A percentile compares a stretch with the other conserved stretches of the same genome.
phyloP scores from a whole-genome alignment of 208 protist genomes.

The Borovskyia barvae region DNA sequence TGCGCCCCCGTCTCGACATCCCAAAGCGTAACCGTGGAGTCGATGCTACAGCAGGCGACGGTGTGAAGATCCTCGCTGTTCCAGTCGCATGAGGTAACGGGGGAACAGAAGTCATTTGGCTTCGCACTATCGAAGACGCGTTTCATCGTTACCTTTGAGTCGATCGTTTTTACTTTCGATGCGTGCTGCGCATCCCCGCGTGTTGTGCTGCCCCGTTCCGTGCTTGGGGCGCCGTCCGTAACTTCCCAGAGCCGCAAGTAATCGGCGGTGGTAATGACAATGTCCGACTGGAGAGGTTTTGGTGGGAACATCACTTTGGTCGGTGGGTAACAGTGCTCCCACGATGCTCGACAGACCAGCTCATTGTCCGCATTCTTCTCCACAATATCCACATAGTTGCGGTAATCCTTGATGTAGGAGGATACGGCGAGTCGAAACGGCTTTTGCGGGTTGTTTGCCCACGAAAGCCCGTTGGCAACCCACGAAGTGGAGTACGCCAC shows the following conservation, averaged over 20 bases:
- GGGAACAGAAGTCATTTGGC: conserved; percentile 97
- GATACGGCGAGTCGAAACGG: conserved; percentile 92
- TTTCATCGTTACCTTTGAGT: conserved; percentile 89
- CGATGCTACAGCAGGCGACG: conserved; percentile 97
- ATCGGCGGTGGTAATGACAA: conserved; percentile 97
- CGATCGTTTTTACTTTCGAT: conserved; percentile 32
- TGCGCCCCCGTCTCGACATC: conserved; percentile 90
- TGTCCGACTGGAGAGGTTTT: conserved; percentile 72
- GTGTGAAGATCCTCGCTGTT: conserved; percentile 95
- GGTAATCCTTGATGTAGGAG: conserved; percentile 95
- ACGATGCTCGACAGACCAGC: conserved; percentile 69
- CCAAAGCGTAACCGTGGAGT: conserved; percentile 99
- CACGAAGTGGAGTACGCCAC: conserved; percentile 93
- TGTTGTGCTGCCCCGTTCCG: conserved; percentile 3
- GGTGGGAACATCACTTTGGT: conserved; percentile 98
- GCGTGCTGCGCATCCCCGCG: conserved; percentile 13
- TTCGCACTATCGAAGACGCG: conserved; percentile 81
- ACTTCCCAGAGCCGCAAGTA: conserved; percentile 98
- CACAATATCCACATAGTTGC: conserved; percentile 93
- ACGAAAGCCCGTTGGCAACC: conserved; percentile 95
- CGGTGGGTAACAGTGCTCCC: conserved; percentile 97
- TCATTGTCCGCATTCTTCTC: conserved; percentile 71
- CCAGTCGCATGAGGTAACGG: conserved; percentile 99
- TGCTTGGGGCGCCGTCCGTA: conserved; percentile 22
- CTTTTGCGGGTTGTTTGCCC: conserved; percentile 54